Percentiles rank a stretch among this genome's conserved stretches.
These are phyloP conservation scores for Mitragyna speciosa DNA, from an alignment of 257 asterid species.

Conservation along the genomic window DNA sequence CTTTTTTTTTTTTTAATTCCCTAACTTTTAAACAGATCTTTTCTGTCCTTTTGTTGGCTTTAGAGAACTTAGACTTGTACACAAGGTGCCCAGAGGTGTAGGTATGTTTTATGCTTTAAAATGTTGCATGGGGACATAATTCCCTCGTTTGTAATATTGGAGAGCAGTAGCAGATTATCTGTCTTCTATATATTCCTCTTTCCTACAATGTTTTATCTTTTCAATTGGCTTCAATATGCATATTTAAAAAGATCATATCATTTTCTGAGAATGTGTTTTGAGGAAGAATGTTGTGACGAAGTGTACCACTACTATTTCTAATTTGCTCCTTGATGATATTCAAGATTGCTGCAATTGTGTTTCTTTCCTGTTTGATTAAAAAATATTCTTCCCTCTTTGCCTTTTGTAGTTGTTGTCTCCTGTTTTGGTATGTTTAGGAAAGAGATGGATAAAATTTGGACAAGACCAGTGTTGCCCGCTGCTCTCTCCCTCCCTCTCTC, in stretches of 20 bases:
- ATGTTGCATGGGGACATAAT: neutral
- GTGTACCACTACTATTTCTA: too few species aligned
- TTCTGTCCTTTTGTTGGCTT: slow-evolving; percentile 83
- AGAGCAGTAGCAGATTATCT: neutral
- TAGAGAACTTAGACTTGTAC: slow-evolving; percentile 66
- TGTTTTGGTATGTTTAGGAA: neutral
- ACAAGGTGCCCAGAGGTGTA: slow-evolving; percentile 77
- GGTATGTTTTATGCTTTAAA: slow-evolving; percentile 29
- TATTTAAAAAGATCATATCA: neutral
- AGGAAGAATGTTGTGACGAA: too few species aligned
- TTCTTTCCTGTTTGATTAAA: neutral
- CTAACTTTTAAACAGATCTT: slow-evolving; percentile 57
- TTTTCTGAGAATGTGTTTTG: slow-evolving; percentile 6
- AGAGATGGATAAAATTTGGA: neutral
- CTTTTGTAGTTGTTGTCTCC: neutral
- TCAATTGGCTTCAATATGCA: neutral
- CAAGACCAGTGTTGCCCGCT: neutral
- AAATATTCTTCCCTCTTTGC: neutral
- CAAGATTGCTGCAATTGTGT: too few species aligned
- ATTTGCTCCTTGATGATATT: too few species aligned
- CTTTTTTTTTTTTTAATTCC: slow-evolving; percentile 31
- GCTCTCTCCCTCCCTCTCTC: neutral
- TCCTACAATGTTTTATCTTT: neutral
- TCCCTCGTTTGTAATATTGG: neutral
- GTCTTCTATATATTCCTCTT: neutral